phyloP scores from a whole-genome alignment of 768 basidiomycete genomes.

The Tulasnella calospora region DNA sequence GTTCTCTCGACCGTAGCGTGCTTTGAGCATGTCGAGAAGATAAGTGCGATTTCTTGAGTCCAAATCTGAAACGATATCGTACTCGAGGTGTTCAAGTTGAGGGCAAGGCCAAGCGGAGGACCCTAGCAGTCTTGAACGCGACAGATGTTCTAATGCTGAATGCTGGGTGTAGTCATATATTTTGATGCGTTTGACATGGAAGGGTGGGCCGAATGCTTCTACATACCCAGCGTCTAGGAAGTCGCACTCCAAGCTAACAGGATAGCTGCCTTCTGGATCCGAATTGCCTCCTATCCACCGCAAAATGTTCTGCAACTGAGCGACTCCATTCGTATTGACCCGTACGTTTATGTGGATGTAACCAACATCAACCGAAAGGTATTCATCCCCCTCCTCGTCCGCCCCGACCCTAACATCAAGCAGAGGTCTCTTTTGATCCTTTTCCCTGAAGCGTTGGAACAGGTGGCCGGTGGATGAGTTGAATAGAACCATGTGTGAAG shows the following conservation, averaged over 20 bases:
- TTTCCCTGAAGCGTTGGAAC: neutral
- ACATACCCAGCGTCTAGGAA: neutral
- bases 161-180: neutral
- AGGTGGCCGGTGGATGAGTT: neutral
- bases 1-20: neutral
- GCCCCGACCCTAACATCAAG: neutral
- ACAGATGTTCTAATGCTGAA: neutral
- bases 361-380: neutral
- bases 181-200: neutral
- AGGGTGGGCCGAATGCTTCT: neutral
- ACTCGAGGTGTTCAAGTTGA: neutral
- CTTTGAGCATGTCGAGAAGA: neutral
- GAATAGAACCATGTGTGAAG: neutral
- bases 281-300: neutral
- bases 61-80: neutral
- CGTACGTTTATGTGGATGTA: neutral
- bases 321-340: neutral
- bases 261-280: neutral
- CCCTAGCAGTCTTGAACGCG: neutral
- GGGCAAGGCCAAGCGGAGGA: neutral
- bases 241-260: neutral
- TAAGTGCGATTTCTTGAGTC: neutral
- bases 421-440: neutral
- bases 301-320: neutral
- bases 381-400: neutral